These are phyloP conservation scores for Sergeia podlipaevii DNA, from an alignment of 208 protist species.

Conservation along the genomic window DNA sequence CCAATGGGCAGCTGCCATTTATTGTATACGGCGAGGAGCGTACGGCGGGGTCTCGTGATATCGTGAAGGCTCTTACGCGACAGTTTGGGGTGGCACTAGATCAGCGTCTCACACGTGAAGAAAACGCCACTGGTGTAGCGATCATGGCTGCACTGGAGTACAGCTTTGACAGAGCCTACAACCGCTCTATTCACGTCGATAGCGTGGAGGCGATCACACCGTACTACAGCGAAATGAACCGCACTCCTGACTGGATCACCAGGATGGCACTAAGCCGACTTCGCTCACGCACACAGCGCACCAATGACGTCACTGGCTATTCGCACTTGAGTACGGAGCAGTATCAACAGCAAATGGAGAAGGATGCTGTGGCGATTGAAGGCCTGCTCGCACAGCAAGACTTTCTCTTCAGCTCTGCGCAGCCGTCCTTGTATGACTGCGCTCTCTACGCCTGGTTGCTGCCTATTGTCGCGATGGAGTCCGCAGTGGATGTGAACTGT, in stretches of 20 bases:
- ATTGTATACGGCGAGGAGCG: slow-evolving; percentile 29
- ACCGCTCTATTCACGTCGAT: slow-evolving; percentile 39
- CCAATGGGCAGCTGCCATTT: slow-evolving; percentile 38
- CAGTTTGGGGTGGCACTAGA: slow-evolving; percentile 44
- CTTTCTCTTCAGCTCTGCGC: slow-evolving; percentile 34
- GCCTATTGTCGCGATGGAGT: slow-evolving; percentile 44
- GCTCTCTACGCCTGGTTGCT: slow-evolving; percentile 61
- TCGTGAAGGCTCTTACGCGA: slow-evolving; percentile 35
- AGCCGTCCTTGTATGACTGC: slow-evolving; percentile 60
- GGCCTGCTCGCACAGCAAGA: slow-evolving; percentile 27
- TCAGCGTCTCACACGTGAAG: slow-evolving; percentile 21
- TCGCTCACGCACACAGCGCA: slow-evolving; percentile 12
- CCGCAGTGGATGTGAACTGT: slow-evolving; percentile 27
- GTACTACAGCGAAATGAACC: slow-evolving; percentile 32
- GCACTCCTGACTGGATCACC: slow-evolving; percentile 23
- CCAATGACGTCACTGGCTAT: slow-evolving; percentile 26
- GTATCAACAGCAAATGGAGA: slow-evolving; percentile 37
- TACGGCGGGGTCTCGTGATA: slow-evolving; percentile 19
- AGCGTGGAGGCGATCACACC: slow-evolving; percentile 21
- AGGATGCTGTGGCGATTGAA: slow-evolving; percentile 51
- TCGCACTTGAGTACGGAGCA: slow-evolving; percentile 37
- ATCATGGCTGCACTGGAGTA: slow-evolving; percentile 36
- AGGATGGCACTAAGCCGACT: slow-evolving; percentile 27
- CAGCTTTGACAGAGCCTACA: slow-evolving; percentile 34
- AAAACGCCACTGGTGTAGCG: slow-evolving; percentile 35